These are phyloP conservation scores for Talaromyces pinophilus DNA, from an alignment of 2,329 filamentous ascomycete genomes.

Conservation along the genomic window DNA sequence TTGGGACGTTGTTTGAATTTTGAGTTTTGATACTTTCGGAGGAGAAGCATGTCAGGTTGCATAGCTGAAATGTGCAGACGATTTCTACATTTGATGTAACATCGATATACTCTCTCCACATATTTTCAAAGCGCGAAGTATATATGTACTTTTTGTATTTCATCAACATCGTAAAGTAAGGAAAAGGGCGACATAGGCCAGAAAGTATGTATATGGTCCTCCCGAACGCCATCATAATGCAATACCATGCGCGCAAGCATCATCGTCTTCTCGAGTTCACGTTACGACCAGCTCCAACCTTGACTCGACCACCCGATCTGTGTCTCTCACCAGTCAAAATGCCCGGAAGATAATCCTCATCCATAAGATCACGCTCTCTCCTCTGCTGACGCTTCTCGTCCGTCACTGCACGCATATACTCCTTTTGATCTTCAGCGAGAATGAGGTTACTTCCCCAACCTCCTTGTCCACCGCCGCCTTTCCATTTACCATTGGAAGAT, in stretches of 20 bases:
- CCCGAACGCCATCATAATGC: slow-evolving; percentile 24
- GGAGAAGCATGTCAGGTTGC: neutral
- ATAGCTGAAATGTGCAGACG: neutral
- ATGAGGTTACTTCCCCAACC: slow-evolving; percentile 86
- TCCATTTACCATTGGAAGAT: slow-evolving; percentile 72
- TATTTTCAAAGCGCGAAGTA: neutral
- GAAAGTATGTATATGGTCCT: slow-evolving; percentile 3
- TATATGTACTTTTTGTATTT: neutral
- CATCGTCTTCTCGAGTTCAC: slow-evolving; percentile 59
- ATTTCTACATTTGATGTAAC: neutral
- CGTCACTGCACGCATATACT: slow-evolving; percentile 68
- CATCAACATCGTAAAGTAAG: slow-evolving; percentile 2
- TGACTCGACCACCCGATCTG: slow-evolving; percentile 64
- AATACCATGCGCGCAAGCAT: slow-evolving; percentile 14
- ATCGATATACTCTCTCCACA: neutral
- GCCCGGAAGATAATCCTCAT: slow-evolving; percentile 85
- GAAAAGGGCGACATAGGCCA: neutral
- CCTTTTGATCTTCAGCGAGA: slow-evolving; percentile 92
- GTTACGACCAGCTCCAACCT: slow-evolving; percentile 80
- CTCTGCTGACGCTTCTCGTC: slow-evolving; percentile 61
- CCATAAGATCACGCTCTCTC: slow-evolving; percentile 83
- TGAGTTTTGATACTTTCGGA: neutral
- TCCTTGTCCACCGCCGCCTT: slow-evolving; percentile 70
- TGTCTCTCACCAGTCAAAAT: slow-evolving; percentile 79
- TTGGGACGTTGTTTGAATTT: slow-evolving; percentile 22